Evolutionary conservation across 139 green algal species (phyloP).

Genomic region (Tetradesmus obliquus): DNA sequence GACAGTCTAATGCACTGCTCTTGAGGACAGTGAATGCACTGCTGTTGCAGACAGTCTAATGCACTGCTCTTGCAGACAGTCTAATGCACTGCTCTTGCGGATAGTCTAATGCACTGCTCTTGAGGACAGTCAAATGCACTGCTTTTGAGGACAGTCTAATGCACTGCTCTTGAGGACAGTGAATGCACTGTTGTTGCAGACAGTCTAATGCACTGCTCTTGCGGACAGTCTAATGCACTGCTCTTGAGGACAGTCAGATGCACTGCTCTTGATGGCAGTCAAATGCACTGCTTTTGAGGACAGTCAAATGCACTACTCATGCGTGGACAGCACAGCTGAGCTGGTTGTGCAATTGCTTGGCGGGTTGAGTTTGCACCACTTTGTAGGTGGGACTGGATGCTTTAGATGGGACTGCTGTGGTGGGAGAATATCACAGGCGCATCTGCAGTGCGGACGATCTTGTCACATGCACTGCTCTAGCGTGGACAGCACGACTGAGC

Average conservation of each 20-base stretch:
- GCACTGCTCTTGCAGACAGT: background rate
- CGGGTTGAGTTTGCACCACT: background rate
- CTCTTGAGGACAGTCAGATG: background rate
- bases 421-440: too few species aligned
- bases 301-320: background rate
- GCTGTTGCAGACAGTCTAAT: background rate
- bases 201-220: background rate
- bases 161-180: background rate
- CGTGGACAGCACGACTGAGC: too few species aligned
- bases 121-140: background rate
- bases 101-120: background rate
- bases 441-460: too few species aligned
- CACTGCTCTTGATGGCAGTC: background rate
- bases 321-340: background rate
- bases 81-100: background rate
- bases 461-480: too few species aligned
- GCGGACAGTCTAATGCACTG: background rate
- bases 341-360: background rate
- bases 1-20: background rate
- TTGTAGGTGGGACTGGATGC: background rate
- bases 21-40: background rate
- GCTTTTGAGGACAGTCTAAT: background rate
- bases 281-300: background rate
- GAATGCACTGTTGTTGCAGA: background rate
- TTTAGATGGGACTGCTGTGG: background rate